Percentiles rank a stretch among this genome's conserved stretches.
phyloP scores from a whole-genome alignment of 768 basidiomycete genomes.

The Cyclocybe aegerita region DNA sequence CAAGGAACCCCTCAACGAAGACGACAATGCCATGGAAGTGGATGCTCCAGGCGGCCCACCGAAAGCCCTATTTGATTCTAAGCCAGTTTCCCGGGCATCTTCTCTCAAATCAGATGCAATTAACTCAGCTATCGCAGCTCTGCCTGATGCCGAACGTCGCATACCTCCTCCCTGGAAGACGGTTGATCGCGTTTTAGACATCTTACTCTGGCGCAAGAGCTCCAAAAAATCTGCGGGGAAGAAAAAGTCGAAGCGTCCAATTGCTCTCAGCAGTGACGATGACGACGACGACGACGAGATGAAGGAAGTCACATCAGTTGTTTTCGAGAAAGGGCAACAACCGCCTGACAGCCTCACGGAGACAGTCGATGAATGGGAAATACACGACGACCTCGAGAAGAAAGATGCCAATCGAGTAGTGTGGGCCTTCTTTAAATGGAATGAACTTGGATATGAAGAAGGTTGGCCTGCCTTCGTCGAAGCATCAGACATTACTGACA shows the following conservation, averaged over 20 bases:
- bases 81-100: constrained; percentile 34
- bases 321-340: constrained; percentile 61
- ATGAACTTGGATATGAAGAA: constrained; percentile 90
- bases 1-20: constrained; percentile 38
- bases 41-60: constrained; percentile 13
- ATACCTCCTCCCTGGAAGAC: constrained; percentile 86
- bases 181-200: constrained; percentile 87
- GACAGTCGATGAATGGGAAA: constrained; percentile 64
- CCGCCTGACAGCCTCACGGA: constrained; percentile 56
- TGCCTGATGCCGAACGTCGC: constrained; percentile 68
- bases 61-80: constrained; percentile 40
- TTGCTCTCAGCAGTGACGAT: constrained; percentile 26
- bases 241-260: constrained; percentile 24
- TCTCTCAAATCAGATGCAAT: constrained; percentile 29
- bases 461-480: constrained; percentile 44
- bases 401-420: constrained; percentile 61
- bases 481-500: constrained; percentile 3
- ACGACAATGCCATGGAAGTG: constrained; percentile 26
- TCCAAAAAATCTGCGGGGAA: constrained; percentile 18
- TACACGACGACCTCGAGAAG: constrained; percentile 38
- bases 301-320: constrained; percentile 31
- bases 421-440: constrained; percentile 93
- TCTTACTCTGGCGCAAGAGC: constrained; percentile 56
- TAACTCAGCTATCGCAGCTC: constrained; percentile 35
- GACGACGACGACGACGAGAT: constrained; percentile 28